Conservation (phyloP, 352 stramenopile species). For the Phytophthora lateralis region DNA sequence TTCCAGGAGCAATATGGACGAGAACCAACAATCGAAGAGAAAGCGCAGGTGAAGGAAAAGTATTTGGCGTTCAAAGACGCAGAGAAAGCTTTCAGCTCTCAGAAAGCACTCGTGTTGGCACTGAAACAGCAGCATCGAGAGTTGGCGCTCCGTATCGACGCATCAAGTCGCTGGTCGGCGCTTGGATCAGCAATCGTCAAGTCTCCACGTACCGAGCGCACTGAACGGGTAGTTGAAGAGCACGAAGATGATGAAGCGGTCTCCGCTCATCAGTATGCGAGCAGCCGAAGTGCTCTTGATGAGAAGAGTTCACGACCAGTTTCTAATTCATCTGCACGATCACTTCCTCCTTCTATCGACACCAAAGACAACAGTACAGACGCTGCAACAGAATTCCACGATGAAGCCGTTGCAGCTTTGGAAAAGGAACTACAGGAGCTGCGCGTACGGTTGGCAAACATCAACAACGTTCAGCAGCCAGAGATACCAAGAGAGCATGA, state of each 20-base stretch:
- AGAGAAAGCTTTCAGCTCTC: conserved; percentile 53
- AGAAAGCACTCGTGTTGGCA: conserved; percentile 43
- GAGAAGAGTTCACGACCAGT: conserved; percentile 15
- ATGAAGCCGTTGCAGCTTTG: conserved; percentile 20
- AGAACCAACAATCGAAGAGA: conserved; percentile 79
- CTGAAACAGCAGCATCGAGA: conserved; percentile 59
- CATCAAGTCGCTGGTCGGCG: conserved; percentile 55
- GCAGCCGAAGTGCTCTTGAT: background rate
- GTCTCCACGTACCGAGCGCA: conserved; percentile 14
- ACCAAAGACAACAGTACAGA: conserved; percentile 27
- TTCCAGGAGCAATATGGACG: conserved; percentile 56
- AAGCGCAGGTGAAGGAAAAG: conserved; percentile 74
- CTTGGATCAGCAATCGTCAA: conserved; percentile 31
- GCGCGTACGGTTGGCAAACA: conserved; percentile 29
- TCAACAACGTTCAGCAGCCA: background rate
- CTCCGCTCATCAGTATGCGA: background rate
- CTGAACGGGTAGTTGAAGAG: conserved; percentile 3
- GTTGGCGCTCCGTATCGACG: conserved; percentile 51
- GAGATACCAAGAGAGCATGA: background rate
- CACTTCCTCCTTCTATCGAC: conserved; percentile 1
- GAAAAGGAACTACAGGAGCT: conserved; percentile 41
- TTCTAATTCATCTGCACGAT: conserved; percentile 11
- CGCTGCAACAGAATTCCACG: conserved; percentile 5
- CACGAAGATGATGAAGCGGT: background rate
- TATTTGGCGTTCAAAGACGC: conserved; percentile 80